Evolutionary conservation across 2,329 filamentous ascomycete genomes (phyloP), one percentile per base, ranked within the genome.

Genomic region (Aspergillus neoniger): DNA sequence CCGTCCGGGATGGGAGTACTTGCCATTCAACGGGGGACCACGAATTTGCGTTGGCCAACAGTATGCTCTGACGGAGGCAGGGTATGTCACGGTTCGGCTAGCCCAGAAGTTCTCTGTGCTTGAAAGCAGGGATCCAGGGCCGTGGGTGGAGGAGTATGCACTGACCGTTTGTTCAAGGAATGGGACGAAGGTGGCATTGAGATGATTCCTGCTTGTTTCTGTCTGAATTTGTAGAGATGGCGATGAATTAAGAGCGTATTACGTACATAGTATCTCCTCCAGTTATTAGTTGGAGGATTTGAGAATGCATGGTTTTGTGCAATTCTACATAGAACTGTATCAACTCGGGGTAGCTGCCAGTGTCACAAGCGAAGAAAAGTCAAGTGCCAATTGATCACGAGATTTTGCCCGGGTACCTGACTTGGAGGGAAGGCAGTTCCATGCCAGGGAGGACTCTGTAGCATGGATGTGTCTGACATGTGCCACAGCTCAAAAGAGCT

Each of bases 11-110:
- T 76, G 72, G 73, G 70, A 69, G 28, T 76, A 72, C 57, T 62
- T 75, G 36, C 73, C 74, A 4, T 76, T 76, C 60, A 73, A 73
- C 49, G 72, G 71, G 9, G 74, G 71, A 0, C 72, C 72, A 10
- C 64, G 69, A 4, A 71, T 73, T 17, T 75, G 70, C 50, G 64
- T 76, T 28, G 74, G 73, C 19, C 72, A 75, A 59, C 72, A 75
- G 64, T 75, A 74, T 55, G 74, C 73, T 3, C 62, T 76, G 19
- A 75, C 72, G 1, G 74, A 77, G 63, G 74, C 74, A 12, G 72
- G 69, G 6, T 77, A 75, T 52, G 69, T 70, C 6, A 70, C 71
- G 21, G 67, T 74, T 32, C 68, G 73, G 15, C 59, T 77, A 36
- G 66, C 76, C 59, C 74, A 76, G 63, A 62, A 65, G 14, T 76